phyloP scores from a whole-genome alignment of 73 alveolate genomes.

The Tetrahymena thermophila region DNA sequence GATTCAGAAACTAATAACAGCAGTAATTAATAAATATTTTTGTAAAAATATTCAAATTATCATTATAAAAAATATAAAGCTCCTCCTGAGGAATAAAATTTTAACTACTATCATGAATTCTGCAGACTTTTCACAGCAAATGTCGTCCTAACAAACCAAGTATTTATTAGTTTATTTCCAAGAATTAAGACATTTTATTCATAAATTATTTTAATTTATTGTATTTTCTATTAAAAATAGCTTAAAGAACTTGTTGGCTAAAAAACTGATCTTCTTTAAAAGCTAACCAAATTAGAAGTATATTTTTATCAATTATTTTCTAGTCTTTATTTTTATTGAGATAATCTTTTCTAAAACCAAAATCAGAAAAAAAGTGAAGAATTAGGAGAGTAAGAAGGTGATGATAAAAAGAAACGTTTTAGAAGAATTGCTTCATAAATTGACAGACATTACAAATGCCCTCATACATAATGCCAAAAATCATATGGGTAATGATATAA shows the following conservation, averaged over 20 bases:
- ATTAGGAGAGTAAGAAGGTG: slow-evolving; percentile 33
- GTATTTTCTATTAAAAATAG: neutral
- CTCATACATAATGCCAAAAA: slow-evolving; percentile 45
- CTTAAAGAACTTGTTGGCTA: slow-evolving; percentile 34
- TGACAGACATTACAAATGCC: slow-evolving; percentile 55
- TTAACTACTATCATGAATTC: slow-evolving; percentile 43
- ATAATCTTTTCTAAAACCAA: neutral
- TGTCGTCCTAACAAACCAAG: slow-evolving; percentile 20
- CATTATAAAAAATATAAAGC: neutral
- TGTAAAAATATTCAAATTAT: neutral
- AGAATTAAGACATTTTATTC: too few relatives aligned
- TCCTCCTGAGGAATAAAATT: slow-evolving; percentile 25
- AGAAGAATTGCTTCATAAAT: slow-evolving; percentile 52
- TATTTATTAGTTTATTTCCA: neutral
- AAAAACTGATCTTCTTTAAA: slow-evolving; percentile 24
- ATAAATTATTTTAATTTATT: too few relatives aligned
- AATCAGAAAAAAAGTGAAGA: slow-evolving; percentile 41
- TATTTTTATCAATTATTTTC: neutral
- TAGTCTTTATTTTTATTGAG: neutral
- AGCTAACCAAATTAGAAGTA: slow-evolving; percentile 49
- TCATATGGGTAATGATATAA: slow-evolving; percentile 28
- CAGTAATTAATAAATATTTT: neutral
- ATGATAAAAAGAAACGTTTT: slow-evolving; percentile 44
- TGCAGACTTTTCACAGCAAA: slow-evolving; percentile 42
- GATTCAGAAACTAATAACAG: neutral